Conservation (phyloP, 352 stramenopile genomes). For the Pythium aphanidermatum region DNA sequence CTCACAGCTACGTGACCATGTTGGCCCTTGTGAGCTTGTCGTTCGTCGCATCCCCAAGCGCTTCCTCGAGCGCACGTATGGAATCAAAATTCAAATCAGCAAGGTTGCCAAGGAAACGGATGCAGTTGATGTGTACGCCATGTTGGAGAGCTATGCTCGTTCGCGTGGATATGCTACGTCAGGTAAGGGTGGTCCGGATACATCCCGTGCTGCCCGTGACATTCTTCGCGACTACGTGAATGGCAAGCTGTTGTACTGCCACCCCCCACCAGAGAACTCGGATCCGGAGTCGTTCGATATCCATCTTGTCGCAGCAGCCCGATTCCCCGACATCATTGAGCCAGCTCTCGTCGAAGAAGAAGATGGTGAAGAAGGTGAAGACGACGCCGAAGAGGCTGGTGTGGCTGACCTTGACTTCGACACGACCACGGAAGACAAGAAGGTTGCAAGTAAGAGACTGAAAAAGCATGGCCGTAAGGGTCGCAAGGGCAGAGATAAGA, state of each 20-base stretch:
- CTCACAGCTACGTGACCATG: conserved; percentile 96
- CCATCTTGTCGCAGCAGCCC: conserved; percentile 45
- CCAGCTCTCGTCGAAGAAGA: conserved; percentile 8
- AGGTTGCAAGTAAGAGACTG: conserved; percentile 64
- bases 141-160: conserved; percentile 71
- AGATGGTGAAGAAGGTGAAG: not conserved
- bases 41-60: conserved; percentile 92
- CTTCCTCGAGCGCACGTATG: conserved; percentile 96
- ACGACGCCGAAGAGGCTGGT: conserved; percentile 10
- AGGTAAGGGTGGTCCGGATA: conserved; percentile 93
- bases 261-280: conserved; percentile 82
- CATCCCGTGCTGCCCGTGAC: conserved; percentile 91
- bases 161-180: conserved; percentile 91
- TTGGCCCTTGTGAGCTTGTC: conserved; percentile 92
- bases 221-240: conserved; percentile 98
- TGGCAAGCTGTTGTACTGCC: conserved; percentile 96
- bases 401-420: conserved; percentile 59
- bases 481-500: conserved; percentile 94
- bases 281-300: conserved; percentile 70
- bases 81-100: conserved; percentile 86
- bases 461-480: conserved; percentile 96
- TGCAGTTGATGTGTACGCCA: conserved; percentile 68
- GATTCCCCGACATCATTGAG: conserved; percentile 46
- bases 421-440: conserved; percentile 63
- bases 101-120: conserved; percentile 70